Evolutionary conservation across 1,284 basidiomycete genomes (phyloP).

Genomic region (Heterobasidion annosum): DNA sequence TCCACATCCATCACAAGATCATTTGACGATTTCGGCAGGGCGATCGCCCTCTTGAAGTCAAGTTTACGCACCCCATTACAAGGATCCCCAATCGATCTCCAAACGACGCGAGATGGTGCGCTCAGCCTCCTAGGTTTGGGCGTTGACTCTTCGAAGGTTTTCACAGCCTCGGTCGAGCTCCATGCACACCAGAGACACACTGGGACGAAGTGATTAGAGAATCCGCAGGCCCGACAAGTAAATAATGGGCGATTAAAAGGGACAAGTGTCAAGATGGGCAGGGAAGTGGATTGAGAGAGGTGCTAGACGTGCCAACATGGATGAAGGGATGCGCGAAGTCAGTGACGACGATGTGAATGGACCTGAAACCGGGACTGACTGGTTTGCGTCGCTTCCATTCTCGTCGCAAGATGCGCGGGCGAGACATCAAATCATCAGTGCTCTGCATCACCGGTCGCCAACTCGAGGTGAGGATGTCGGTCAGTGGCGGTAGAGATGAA

Average conservation of each 20-base stretch:
- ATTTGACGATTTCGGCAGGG: neutral
- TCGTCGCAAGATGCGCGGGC: constrained; percentile 15
- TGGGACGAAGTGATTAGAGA: constrained; percentile 38
- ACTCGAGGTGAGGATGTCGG: neutral
- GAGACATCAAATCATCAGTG: constrained; percentile 1
- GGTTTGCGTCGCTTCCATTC: constrained; percentile 26
- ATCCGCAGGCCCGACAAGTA: constrained; percentile 40
- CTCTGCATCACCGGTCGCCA: neutral
- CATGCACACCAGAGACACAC: constrained; percentile 51
- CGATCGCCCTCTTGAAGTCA: neutral
- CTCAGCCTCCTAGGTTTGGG: constrained; percentile 17
- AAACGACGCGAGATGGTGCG: neutral
- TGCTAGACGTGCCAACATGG: constrained; percentile 22
- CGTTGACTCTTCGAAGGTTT: constrained; percentile 22
- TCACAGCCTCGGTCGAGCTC: constrained; percentile 30
- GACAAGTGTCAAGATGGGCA: constrained; percentile 39
- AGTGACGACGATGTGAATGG: constrained; percentile 6
- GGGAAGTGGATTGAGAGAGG: constrained; percentile 36
- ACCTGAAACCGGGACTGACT: constrained; percentile 9
- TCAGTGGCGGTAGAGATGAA: neutral
- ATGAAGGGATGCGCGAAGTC: constrained; percentile 2
- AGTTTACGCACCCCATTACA: neutral
- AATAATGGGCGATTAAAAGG: constrained; percentile 37
- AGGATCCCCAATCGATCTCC: neutral
- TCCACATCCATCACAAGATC: neutral